phyloP scores from a whole-genome alignment of 768 basidiomycete genomes.

The Daedaleopsis nitida region DNA sequence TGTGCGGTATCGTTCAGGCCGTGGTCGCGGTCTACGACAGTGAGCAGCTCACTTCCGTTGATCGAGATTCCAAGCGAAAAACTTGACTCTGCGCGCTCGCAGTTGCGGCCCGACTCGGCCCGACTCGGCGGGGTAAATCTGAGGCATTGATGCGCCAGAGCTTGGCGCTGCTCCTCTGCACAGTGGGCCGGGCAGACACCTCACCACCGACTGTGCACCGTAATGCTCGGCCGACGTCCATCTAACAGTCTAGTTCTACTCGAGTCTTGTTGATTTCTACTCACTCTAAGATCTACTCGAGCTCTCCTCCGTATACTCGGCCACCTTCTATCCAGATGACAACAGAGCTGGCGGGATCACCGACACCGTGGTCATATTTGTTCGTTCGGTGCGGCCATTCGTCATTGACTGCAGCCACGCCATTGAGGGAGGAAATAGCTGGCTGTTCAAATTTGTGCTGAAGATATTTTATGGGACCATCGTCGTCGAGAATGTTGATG shows the following conservation, averaged over 20 bases:
- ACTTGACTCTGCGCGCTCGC: neutral
- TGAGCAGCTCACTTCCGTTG: neutral
- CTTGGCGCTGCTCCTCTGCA: no score
- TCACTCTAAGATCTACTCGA: no score
- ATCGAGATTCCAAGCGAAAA: neutral
- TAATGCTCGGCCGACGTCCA: no score
- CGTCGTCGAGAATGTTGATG: slow-evolving; percentile 75
- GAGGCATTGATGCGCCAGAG: no score
- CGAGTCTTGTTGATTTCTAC: no score
- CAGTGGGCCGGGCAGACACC: no score
- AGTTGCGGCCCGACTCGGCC: neutral
- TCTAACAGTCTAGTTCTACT: no score
- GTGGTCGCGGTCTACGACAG: neutral
- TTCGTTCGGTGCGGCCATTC: slow-evolving; percentile 55
- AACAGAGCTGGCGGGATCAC: slow-evolving; percentile 36
- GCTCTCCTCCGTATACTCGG: no score
- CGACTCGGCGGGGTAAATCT: no score
- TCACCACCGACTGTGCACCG: no score
- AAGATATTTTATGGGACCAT: slow-evolving; percentile 92
- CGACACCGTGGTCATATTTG: slow-evolving; percentile 65
- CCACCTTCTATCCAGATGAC: slow-evolving; percentile 21
- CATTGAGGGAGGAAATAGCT: slow-evolving; percentile 36
- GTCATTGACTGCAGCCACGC: neutral
- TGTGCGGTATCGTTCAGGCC: neutral
- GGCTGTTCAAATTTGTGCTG: slow-evolving; percentile 79